A percentile compares a stretch with the other conserved stretches of the same genome.
Conservation (phyloP, 2,329 filamentous ascomycete genomes). For the Ascochyta viciae-villosae region DNA sequence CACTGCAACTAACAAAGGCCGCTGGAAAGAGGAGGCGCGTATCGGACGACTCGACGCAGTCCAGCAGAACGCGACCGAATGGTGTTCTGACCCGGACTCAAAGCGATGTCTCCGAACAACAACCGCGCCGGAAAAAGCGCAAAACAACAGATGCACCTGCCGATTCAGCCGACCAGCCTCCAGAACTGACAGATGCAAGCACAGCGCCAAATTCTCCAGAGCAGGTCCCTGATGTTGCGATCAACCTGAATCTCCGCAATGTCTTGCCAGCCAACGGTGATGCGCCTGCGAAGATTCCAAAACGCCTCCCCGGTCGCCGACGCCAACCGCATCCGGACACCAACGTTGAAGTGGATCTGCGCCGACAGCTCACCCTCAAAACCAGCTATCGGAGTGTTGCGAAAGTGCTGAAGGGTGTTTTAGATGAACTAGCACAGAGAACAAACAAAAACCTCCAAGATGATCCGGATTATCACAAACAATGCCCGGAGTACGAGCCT, state of each 20-base stretch:
- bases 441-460: conserved; percentile 64
- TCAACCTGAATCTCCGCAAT: conserved; percentile 43
- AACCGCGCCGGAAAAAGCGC: conserved; percentile 46
- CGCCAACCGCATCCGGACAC: conserved; percentile 56
- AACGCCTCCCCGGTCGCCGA: conserved; percentile 52
- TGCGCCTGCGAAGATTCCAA: conserved; percentile 45
- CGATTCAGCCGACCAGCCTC: conserved; percentile 41
- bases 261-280: conserved; percentile 47
- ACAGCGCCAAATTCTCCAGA: conserved; percentile 47
- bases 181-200: conserved; percentile 47
- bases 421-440: conserved; percentile 70
- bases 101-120: conserved; percentile 46
- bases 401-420: conserved; percentile 67
- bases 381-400: conserved; percentile 69
- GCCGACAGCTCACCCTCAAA: conserved; percentile 71
- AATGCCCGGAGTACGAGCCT: conserved; percentile 60
- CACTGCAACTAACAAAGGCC: conserved; percentile 27
- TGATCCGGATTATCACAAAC: conserved; percentile 61
- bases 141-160: conserved; percentile 38
- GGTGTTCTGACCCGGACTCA: conserved; percentile 45
- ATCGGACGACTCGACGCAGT: conserved; percentile 42
- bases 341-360: conserved; percentile 55
- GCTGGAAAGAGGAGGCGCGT: conserved; percentile 43
- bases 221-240: conserved; percentile 43
- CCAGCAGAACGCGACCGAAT: conserved; percentile 44